These are phyloP conservation scores for Trichoderma lentiforme DNA, from an alignment of 2,329 filamentous ascomycete species.

Conservation along the genomic window DNA sequence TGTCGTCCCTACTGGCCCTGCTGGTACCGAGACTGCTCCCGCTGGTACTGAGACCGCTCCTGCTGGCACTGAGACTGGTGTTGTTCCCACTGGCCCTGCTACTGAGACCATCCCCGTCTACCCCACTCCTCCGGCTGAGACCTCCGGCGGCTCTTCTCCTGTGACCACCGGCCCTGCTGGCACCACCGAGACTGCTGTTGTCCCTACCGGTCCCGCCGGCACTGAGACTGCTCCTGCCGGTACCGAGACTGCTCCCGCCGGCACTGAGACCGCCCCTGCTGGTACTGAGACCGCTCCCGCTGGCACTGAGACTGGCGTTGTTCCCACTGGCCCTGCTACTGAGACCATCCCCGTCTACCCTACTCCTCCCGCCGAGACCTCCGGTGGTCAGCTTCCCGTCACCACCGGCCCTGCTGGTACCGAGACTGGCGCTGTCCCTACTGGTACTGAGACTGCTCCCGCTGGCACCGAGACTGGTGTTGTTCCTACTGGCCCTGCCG, in stretches of 20 bases:
- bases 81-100: background rate
- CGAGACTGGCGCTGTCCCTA: conserved; percentile 14
- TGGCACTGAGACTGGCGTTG: conserved; percentile 1
- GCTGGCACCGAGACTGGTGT: conserved; percentile 10
- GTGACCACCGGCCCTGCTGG: too few relatives aligned
- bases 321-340: background rate
- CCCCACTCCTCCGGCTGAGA: too few relatives aligned
- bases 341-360: background rate
- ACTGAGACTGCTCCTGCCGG: conserved; percentile 16
- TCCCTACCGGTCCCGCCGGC: conserved; percentile 5
- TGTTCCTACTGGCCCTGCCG: background rate
- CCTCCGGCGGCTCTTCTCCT: too few relatives aligned
- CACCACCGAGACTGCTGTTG: too few relatives aligned
- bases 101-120: too few relatives aligned
- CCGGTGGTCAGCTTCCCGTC: background rate
- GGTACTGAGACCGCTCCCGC: background rate
- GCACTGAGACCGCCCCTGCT: conserved; percentile 16
- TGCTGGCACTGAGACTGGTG: background rate
- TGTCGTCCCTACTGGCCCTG: background rate
- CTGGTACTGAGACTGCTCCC: background rate
- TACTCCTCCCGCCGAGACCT: conserved; percentile 22
- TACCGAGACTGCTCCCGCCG: background rate
- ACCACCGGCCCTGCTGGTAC: conserved; percentile 17
- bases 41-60: conserved; percentile 29
- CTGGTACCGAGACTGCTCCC: conserved; percentile 23